Base-by-base conservation (phyloP, 2,329 filamentous ascomycete genomes). In the Harringtonia aguacate region DNA sequence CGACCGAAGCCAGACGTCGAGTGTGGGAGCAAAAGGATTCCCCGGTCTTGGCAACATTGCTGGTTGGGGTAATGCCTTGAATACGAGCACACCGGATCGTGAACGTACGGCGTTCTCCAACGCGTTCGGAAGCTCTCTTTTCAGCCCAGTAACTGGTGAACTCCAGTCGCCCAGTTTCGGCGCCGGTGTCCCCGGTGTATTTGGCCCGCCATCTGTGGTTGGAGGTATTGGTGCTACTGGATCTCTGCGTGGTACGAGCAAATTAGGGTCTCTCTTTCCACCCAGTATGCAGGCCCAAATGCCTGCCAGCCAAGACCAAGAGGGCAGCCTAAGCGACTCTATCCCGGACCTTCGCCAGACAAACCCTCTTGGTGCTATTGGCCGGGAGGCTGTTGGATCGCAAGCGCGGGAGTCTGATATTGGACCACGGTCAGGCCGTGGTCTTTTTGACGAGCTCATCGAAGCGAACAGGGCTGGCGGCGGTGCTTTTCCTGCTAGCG, bases 1-100 rank as follows among this genome's bases (percentile, higher is more conserved):
- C 52, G 90, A 97, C 58, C 82, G 90, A 18, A 95, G 89, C 59
- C 88, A 95, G 61, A 95, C 86, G 0, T 95, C 89, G 0, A 95
- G 89, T 56, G 84, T 83, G 17, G 85, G 86, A 13, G 79, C 84
- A 36, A 85, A 87, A 55, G 81, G 74, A 10, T 94, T 86, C 51
- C 70, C 80, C 13, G 64, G 68, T 12, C 58, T 86, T 7, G 74
- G 73, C 38, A 76, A 73, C 22, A 63, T 86, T 31, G 70, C 72
- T 3, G 79, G 81, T 41, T 83, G 81, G 66, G 69, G 77, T 43
- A 66, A 72, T 17, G 70, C 57, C 1, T 59, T 77, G 31, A 77
- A 80, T 51, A 70, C 78, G 34, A 74, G 78, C 47, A 84, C 79
- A 3, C 81, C 84, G 8, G 84, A 82, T 53, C 75, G 79, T 8